A percentile compares a stretch with the other conserved stretches of the same genome.
Evolutionary conservation across 208 protist species (phyloP).

Genomic region (Trypanosoma congolense): DNA sequence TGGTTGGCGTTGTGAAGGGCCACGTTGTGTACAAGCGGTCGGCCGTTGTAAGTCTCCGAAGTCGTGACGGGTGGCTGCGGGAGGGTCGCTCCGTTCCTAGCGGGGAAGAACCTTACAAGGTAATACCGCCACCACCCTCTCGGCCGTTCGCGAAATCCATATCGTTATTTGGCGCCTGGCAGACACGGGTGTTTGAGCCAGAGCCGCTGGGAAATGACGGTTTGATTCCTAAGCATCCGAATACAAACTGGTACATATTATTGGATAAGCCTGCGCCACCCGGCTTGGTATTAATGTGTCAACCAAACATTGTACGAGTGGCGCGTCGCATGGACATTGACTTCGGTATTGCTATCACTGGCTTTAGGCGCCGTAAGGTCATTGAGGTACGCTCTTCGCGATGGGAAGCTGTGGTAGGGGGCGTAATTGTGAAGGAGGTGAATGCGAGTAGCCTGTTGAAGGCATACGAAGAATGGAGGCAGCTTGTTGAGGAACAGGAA

Average conservation of each 20-base stretch:
- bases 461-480: conserved; percentile 84
- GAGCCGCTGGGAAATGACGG: conserved; percentile 52
- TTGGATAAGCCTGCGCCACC: conserved; percentile 40
- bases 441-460: conserved; percentile 43
- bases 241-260: conserved; percentile 82
- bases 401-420: conserved; percentile 77
- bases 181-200: conserved; percentile 81
- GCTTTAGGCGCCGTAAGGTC: conserved; percentile 61
- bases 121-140: conserved; percentile 70
- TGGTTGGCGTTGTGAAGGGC: conserved; percentile 78
- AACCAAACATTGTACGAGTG: conserved; percentile 75
- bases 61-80: conserved; percentile 84
- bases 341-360: conserved; percentile 70
- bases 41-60: conserved; percentile 73
- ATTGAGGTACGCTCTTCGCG: conserved; percentile 60
- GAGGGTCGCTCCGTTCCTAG: conserved; percentile 59
- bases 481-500: conserved; percentile 78
- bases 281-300: conserved; percentile 63
- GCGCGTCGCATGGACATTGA: conserved; percentile 77
- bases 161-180: conserved; percentile 76
- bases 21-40: conserved; percentile 86
- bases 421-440: conserved; percentile 68
- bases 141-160: conserved; percentile 73
- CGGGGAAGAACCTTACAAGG: conserved; percentile 79
- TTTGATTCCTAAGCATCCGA: conserved; percentile 65